phyloP scores from a whole-genome alignment of 768 basidiomycete species.

The Xerocomus brunneocitrinus region DNA sequence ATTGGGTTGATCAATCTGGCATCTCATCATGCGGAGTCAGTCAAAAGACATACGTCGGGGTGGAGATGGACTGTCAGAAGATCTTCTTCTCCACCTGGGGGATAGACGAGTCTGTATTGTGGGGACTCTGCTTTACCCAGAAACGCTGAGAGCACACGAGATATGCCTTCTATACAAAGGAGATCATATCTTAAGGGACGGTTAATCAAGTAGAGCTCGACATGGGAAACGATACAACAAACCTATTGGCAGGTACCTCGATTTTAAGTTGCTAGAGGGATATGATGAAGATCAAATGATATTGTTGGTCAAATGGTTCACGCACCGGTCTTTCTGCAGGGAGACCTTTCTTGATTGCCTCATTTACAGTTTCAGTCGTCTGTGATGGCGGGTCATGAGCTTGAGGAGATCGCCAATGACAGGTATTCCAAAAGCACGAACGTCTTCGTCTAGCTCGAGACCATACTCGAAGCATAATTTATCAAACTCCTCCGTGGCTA shows the following conservation, averaged over 20 bases:
- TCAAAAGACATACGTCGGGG: slow-evolving; percentile 55
- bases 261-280: slow-evolving; percentile 87
- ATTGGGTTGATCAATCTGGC: not conserved
- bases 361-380: slow-evolving; percentile 88
- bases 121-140: slow-evolving; percentile 65
- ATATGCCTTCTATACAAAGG: slow-evolving; percentile 94
- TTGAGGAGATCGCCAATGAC: not conserved
- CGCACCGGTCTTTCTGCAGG: slow-evolving; percentile 78
- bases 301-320: slow-evolving; percentile 17
- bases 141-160: slow-evolving; percentile 81
- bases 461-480: slow-evolving; percentile 96
- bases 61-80: slow-evolving; percentile 65
- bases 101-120: slow-evolving; percentile 68
- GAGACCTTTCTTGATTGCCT: slow-evolving; percentile 74
- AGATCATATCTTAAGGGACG: slow-evolving; percentile 77
- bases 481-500: slow-evolving; percentile 94
- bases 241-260: slow-evolving; percentile 98
- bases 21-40: not conserved
- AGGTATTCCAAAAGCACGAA: slow-evolving; percentile 36
- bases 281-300: slow-evolving; percentile 3
- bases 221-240: slow-evolving; percentile 4
- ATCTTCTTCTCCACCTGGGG: slow-evolving; percentile 59
- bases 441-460: slow-evolving; percentile 96
- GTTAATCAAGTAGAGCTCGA: slow-evolving; percentile 4
- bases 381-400: slow-evolving; percentile 29